Base-by-base conservation (phyloP, 192 early-diverging fungal species). In the Nowakowskiella sp. region DNA sequence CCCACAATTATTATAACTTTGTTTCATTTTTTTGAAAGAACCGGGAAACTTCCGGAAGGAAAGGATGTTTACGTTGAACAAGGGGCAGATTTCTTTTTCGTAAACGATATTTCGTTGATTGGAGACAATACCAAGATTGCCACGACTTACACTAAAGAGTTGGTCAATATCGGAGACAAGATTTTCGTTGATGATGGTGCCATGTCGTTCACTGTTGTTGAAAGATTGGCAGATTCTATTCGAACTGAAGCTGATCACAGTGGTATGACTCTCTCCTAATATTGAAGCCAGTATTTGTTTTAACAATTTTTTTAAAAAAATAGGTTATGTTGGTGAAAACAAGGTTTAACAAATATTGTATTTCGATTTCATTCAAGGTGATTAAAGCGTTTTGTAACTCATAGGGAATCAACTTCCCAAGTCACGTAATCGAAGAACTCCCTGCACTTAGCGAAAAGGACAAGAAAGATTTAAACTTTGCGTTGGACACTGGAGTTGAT, bases 161-260 rank as follows among this genome's bases (percentile, higher is more conserved):
- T 78, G 6, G 53, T 77, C 6, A 58, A 71, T 47, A 56, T 73
- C 31, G 78, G 78, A n/a, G 78, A 81, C 62, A 66, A 72, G 51
- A 67, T 81, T 23, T 75, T 50, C 55, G 82, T 98, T 31, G 95
- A 98, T 61, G 95, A 98, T 66, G 95, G 95, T 36, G 84, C 92
- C 46, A 76, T 98, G 60, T 89, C 88, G 55, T 98, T 98, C 58
- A 84, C 88, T 53, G 95, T 98, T 9, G 70, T 92, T 25, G 85
- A 86, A 60, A 61, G 76, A 27, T 32, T 71, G 33, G 65, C 66
- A 29, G 48, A 70, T 29, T 68, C 70, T 3, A 73, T 78, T 47
- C 45, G 65, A 31, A 62, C 58, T 42, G 49, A 39, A 26, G 72
- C 73, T 10, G 65, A 73, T 51, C 74, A 78, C 60, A 60, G 54